Base-by-base conservation (phyloP, 306 rosid genomes). In the Hylodesmum podocarpum region DNA sequence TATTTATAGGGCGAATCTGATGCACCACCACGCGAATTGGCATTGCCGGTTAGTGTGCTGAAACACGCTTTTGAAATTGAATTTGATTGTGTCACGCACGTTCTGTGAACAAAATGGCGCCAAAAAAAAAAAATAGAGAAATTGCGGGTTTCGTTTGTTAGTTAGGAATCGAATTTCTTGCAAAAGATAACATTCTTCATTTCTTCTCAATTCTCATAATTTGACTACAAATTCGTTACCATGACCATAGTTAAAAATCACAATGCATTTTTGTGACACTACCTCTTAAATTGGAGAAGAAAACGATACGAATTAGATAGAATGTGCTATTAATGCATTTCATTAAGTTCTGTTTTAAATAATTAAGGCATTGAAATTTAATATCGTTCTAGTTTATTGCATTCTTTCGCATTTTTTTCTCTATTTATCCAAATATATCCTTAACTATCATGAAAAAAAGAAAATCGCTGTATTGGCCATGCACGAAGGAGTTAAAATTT, bases 71-170 rank as follows among this genome's bases (percentile, higher is more conserved):
- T 39, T 72, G 40, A 28, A 22, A 18, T 39, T 72, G 40, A 28
- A 22, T 64, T 41, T 46, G 53, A 33, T 6, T n/a, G 5, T 21
- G 73, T 81, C 84, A 75, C 81, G 73, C 84, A 10, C 27, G 46
- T 75, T 66, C n/a, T 8, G 59, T 75, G 80, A 13, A 77, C 12
- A 22, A 75, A 33, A 59, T 67, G 73, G 81, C 85, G 78, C 81
- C 73, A 49, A 76, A 69, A 34, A 4, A 6, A 6, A n/a, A 34
- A 13, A 33, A 44, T 37, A 14, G 4, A 39, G 33, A 25, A 54
- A 39, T 27, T 8, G 47, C 53, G 31, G 44, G 33, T 46, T 50
- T 62, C 15, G 15, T 44, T 68, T 31, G n/a, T 25, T n/a, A n/a
- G n/a, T n/a, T n/a, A n/a, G n/a, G n/a, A n/a, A n/a, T n/a, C n/a